Base-by-base conservation (phyloP, 306 rosid genomes). In the Fragaria nilgerrensis region DNA sequence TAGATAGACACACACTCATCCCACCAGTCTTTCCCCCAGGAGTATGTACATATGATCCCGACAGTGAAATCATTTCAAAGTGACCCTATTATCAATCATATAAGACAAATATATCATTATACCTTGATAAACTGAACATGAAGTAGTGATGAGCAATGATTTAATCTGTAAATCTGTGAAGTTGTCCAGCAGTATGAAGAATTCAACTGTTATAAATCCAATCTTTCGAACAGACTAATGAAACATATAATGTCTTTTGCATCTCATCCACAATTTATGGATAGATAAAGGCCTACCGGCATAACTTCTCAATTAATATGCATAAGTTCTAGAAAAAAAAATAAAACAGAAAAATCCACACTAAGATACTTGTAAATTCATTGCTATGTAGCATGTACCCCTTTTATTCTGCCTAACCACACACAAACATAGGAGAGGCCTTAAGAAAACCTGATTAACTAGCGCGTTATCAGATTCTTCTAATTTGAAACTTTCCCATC, bases 21-120 rank as follows among this genome's bases (percentile, higher is more conserved):
- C 96, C 99, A 9, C 98, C 99, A 6, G 84, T 64, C 78, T 90
- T 90, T 76, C 84, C 89, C 63, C 94, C 97, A 7, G 75, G 47
- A 32, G 92, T 89, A 75, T 91, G 94, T 23, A 96, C 86, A 73
- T 91, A 96, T 68, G 99, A 96, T 70, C 99, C 99, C 27, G 92
- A 87, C 29, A 92, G 85, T 56, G 99, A 92, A 84, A 96, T 84
- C 77, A 96, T 93, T 81, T 93, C 98, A 80, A 96, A 96, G 52
- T 89, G 93, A 72, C 99, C 99, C 99, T 95, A 82, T 73, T 14
- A 63, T 43, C 16, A 62, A 56, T 43, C 25, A 69, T 61, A 77
- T 17, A 3, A 32, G 19, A 72, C 45, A 75, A 74, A 87, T 56
- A 64, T 72, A 70, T 55, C 77, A 63, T 85, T 58, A 77, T 50